phyloP scores from a whole-genome alignment of 1,284 basidiomycete species.

The Ceratobasidium sp. region DNA sequence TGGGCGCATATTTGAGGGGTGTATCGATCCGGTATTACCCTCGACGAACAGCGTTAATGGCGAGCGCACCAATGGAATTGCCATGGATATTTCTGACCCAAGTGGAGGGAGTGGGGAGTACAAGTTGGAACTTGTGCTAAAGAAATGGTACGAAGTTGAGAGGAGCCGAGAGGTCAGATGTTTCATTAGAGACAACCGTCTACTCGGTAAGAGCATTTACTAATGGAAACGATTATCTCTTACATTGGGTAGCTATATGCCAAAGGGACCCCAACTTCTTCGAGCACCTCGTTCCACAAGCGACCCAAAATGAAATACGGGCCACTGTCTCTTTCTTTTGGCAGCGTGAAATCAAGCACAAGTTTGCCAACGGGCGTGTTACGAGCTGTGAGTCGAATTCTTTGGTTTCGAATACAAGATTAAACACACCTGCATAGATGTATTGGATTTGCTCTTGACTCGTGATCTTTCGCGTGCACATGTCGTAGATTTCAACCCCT shows the following conservation, averaged over 20 bases:
- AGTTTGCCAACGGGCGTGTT: slow-evolving; percentile 66
- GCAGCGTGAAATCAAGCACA: slow-evolving; percentile 71
- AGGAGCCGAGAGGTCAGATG: slow-evolving; percentile 87
- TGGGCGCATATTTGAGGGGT: slow-evolving; percentile 74
- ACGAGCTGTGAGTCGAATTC: slow-evolving; percentile 72
- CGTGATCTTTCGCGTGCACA: slow-evolving; percentile 81
- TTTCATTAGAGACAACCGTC: slow-evolving; percentile 68
- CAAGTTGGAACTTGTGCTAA: slow-evolving; percentile 87
- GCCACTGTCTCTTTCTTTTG: slow-evolving; percentile 74
- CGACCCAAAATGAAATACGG: slow-evolving; percentile 69
- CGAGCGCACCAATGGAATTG: background rate
- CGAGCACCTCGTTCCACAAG: slow-evolving; percentile 80
- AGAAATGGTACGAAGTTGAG: slow-evolving; percentile 92
- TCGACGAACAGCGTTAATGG: slow-evolving; percentile 43
- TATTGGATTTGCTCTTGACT: slow-evolving; percentile 89
- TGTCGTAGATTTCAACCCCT: slow-evolving; percentile 93
- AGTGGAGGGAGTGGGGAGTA: slow-evolving; percentile 55
- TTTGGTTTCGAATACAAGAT: slow-evolving; percentile 16
- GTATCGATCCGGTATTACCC: slow-evolving; percentile 54
- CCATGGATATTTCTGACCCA: background rate
- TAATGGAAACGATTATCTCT: background rate
- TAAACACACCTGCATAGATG: slow-evolving; percentile 65
- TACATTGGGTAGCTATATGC: slow-evolving; percentile 71
- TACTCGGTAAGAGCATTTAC: slow-evolving; percentile 18
- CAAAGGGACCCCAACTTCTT: slow-evolving; percentile 95